Evolutionary conservation across 2,329 filamentous ascomycete species (phyloP).

Genomic region (Trichoderma citrinoviride): DNA sequence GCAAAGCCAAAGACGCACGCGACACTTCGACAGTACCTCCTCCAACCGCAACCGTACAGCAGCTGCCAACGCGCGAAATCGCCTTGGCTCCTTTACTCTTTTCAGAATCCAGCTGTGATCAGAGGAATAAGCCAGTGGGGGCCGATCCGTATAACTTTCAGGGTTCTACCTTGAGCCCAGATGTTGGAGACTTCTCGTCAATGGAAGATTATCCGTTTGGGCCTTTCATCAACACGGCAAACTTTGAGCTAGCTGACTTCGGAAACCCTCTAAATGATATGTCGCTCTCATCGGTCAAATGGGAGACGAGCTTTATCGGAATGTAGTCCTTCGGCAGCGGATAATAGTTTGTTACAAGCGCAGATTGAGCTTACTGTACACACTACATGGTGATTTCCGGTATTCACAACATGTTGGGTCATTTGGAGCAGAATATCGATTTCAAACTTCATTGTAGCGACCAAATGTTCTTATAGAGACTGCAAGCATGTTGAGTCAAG

Average conservation of each 20-base stretch:
- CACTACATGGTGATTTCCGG: too few species aligned
- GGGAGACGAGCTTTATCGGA: not conserved
- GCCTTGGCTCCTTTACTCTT: too few species aligned
- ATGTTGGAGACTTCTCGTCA: not conserved
- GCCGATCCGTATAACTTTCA: not conserved
- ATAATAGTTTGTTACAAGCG: not conserved
- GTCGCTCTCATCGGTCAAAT: not conserved
- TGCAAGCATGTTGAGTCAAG: too few species aligned
- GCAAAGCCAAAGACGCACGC: not conserved
- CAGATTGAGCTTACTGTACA: not conserved
- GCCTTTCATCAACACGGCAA: not conserved
- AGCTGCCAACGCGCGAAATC: not conserved
- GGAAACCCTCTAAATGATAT: not conserved
- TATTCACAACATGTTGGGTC: too few species aligned
- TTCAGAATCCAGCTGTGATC: too few species aligned
- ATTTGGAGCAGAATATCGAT: not conserved
- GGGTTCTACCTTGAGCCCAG: not conserved
- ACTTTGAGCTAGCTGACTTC: not conserved
- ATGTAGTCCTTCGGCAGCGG: not conserved
- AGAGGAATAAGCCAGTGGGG: not conserved
- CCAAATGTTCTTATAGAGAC: too few species aligned
- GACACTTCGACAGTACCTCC: not conserved
- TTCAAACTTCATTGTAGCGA: too few species aligned
- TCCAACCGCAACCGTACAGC: not conserved
- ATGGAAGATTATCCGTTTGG: conserved; percentile 1